Evolutionary conservation across 192 early-diverging fungal species (phyloP).

Genomic region (Backusella mclennaniae): DNA sequence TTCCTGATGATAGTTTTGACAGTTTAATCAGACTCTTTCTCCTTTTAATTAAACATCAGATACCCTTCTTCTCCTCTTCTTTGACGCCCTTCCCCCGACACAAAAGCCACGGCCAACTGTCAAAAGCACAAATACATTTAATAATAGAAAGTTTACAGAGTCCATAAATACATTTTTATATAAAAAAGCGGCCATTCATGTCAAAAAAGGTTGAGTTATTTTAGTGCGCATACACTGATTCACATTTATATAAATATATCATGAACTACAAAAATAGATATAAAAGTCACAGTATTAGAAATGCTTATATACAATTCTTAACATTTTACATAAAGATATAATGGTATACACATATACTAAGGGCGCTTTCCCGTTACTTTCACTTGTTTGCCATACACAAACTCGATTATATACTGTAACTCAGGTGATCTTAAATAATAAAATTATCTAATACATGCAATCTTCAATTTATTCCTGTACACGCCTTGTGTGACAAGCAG

Average conservation of each 20-base stretch:
- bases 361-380: not conserved
- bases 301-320: not conserved
- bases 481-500: not conserved
- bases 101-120: not conserved
- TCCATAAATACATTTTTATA: not conserved
- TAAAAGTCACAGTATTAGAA: not conserved
- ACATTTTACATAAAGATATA: not conserved
- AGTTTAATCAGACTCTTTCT: not conserved
- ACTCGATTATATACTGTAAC: not conserved
- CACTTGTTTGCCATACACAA: not conserved
- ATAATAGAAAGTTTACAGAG: not conserved
- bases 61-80: not conserved
- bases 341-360: not conserved
- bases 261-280: not conserved
- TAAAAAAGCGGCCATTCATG: not conserved
- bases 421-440: slow-evolving; percentile 1
- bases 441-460: not conserved
- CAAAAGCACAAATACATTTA: not conserved
- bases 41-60: not conserved
- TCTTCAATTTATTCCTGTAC: not conserved
- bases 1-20: not conserved
- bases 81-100: not conserved
- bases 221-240: not conserved
- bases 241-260: not conserved
- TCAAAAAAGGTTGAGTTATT: not conserved